Evolutionary conservation across 148 eudicot genomes (phyloP).

Genomic region (Oxyria digyna): DNA sequence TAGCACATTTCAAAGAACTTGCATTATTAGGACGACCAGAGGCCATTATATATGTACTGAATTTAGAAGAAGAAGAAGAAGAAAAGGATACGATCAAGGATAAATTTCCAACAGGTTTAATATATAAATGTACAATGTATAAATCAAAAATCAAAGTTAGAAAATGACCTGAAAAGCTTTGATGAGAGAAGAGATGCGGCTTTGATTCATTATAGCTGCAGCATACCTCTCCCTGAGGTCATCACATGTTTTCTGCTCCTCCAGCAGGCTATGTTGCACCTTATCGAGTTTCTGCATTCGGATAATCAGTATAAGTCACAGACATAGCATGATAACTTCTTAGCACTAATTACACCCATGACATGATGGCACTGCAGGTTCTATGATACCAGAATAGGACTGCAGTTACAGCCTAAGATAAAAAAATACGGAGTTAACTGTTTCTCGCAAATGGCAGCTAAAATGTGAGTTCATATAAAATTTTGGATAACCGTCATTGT

Average conservation of each 20-base stretch:
- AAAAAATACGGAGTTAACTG: too few relatives aligned
- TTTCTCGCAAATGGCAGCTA: background rate
- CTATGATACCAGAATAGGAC: too few relatives aligned
- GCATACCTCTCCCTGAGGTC: conserved; percentile 35
- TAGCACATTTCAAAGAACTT: background rate
- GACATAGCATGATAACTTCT: too few relatives aligned
- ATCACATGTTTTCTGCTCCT: conserved; percentile 35
- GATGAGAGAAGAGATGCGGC: conserved; percentile 30
- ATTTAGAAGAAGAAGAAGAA: background rate
- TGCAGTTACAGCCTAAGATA: too few relatives aligned
- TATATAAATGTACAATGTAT: background rate
- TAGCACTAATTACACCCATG: too few relatives aligned
- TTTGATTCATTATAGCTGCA: conserved; percentile 37
- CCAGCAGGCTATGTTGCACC: conserved; percentile 27
- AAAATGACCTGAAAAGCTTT: conserved; percentile 49
- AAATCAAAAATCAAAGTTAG: background rate
- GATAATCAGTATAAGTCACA: background rate
- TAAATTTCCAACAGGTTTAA: too few relatives aligned
- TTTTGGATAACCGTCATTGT: too few relatives aligned
- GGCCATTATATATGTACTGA: background rate
- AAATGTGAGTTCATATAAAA: background rate
- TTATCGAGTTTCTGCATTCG: conserved; percentile 44
- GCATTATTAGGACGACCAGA: background rate
- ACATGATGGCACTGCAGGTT: too few relatives aligned
- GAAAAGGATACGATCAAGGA: background rate